These are phyloP conservation scores for Pseudogymnoascus sp. DNA, from an alignment of 2,329 filamentous ascomycete genomes.

Conservation along the genomic window DNA sequence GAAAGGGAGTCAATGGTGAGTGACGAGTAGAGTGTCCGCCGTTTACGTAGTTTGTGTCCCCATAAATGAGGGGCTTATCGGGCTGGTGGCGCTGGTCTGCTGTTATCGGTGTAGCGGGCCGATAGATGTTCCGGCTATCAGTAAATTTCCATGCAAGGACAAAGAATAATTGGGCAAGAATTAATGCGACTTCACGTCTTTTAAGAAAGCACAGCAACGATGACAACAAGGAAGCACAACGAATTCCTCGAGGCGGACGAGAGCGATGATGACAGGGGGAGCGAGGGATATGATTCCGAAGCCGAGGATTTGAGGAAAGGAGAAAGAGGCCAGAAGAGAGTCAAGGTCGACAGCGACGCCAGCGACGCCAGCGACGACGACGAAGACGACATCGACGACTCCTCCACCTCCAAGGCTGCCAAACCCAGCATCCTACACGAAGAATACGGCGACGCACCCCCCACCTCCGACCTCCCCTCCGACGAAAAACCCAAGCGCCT, in stretches of 20 bases:
- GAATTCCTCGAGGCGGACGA: slow-evolving; percentile 57
- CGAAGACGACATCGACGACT: slow-evolving; percentile 25
- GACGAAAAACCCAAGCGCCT: slow-evolving; percentile 20
- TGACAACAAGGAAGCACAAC: slow-evolving; percentile 63
- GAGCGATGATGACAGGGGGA: slow-evolving; percentile 44
- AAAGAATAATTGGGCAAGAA: neutral
- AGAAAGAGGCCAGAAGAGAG: slow-evolving; percentile 51
- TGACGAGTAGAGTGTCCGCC: neutral
- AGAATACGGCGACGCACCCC: slow-evolving; percentile 26
- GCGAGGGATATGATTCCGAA: slow-evolving; percentile 58
- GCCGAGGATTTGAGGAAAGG: slow-evolving; percentile 58
- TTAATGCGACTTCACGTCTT: neutral
- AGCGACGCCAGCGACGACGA: slow-evolving; percentile 33
- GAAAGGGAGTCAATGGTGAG: neutral
- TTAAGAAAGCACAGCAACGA: slow-evolving; percentile 28
- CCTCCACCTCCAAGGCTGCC: slow-evolving; percentile 21
- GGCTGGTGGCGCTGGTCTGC: neutral
- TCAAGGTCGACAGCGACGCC: slow-evolving; percentile 42
- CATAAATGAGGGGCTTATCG: slow-evolving; percentile 10
- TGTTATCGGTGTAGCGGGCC: neutral
- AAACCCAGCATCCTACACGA: slow-evolving; percentile 24
- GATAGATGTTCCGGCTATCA: slow-evolving; percentile 4
- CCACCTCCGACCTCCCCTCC: slow-evolving; percentile 19
- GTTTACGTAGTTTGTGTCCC: slow-evolving; percentile 7
- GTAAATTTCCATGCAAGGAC: slow-evolving; percentile 1